Evolutionary conservation across 1,139 yeast genomes (phyloP), one percentile per base, ranked within the genome.

Genomic region (Arxiozyma heterogenica): DNA sequence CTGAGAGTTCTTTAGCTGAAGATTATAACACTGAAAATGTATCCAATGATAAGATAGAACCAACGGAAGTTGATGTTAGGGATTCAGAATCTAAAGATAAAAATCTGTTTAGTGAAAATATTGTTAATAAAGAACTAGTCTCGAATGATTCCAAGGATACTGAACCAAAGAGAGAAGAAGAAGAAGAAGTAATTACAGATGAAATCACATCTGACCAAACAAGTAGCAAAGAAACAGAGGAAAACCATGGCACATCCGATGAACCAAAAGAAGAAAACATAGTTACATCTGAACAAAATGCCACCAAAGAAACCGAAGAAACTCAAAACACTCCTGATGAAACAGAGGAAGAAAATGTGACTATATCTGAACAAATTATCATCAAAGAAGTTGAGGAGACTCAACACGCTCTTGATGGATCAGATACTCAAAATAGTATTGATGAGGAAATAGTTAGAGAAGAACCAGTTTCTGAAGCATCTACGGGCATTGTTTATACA

Each of bases 331-430:
- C 44, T 49, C 38, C 47, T 44, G 57, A 56, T 51, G 57, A 54
- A 47, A 52, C 45, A 38, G 47, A 43, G n/a, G 39, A 20, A 15
- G 49, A 50, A 18, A 43, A 21, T 38, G 22, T 30, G 1, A 17
- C 50, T 23, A 22, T n/a, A n/a, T n/a, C n/a, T n/a, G n/a, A n/a
- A n/a, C n/a, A n/a, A n/a, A n/a, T n/a, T n/a, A n/a, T n/a, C n/a
- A n/a, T n/a, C n/a, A n/a, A n/a, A n/a, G n/a, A n/a, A n/a, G n/a
- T n/a, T 11, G 25, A 17, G 20, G 47, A 30, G 50, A 25, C 51
- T 44, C 49, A 54, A 46, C 20, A 49, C 41, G 23, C 44, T 49
- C 38, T 47, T 44, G 57, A 56, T 51, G 57, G 53, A 47, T 52
- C 45, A 38, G 47, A 43, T 39, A 55, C 23, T 17, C 25, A 42